Base-by-base conservation (phyloP, 2,329 filamentous ascomycete genomes). In the Drechslerella dactyloides region DNA sequence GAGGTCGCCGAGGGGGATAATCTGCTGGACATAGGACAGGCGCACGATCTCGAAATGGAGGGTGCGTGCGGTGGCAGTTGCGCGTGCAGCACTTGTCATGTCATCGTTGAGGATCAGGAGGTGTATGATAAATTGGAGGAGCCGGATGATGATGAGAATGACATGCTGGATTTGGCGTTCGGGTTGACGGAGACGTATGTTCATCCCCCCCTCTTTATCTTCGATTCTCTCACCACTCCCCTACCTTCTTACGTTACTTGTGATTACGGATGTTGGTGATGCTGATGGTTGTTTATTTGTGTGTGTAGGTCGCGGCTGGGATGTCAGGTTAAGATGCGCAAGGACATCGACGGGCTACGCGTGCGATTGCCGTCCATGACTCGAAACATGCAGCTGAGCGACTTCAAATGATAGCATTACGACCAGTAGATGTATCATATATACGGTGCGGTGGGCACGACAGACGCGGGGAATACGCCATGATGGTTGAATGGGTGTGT, bases 31-130 rank as follows among this genome's bases (percentile, higher is more conserved):
- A 93, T 99, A 78, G 94, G 93, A 21, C 93, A 97, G 79, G 91
- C 90, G 51, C 86, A 97, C 80, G 93, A 97, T 78, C 83, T 99
- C 46, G 94, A 99, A 80, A 97, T 99, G 93, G 94, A 99, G 83
- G 93, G 86, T 85, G 94, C 94, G 11, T 99, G 94, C 78, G 94
- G 94, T 75, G 94, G 89, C 30, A 89, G 87, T 35, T 90, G 89
- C 78, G 88, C 88, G 55, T 91, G 89, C 80, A 89, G 87, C 65
- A 91, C 89, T 17, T 91, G 89, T 80, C 89, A 91, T 81, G 84
- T 90, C 60, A 89, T 90, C 69, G 86, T 91, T 37, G 83, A 86
- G 68, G 83, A 85, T 75, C 83, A 85, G 27, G 84, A 83, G 8
- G 83, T 87, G 81, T 89, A 86, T 77, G 85, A 89, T 69, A 84